A percentile compares a stretch with the other conserved stretches of the same genome.
phyloP scores from a whole-genome alignment of 495 filamentous ascomycete species.

The Cladorrhinum samala region DNA sequence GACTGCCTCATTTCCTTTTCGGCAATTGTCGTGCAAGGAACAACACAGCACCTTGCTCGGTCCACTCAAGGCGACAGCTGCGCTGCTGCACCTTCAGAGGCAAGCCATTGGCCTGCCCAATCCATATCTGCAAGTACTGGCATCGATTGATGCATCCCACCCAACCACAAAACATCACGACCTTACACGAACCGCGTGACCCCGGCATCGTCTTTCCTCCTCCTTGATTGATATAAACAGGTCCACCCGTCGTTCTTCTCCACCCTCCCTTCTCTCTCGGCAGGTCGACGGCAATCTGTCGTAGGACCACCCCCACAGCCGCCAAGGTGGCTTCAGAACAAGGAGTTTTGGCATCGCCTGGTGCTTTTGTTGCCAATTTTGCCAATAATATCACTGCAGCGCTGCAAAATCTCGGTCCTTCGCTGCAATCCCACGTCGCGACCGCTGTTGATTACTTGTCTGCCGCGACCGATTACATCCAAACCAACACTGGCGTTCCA shows the following conservation, averaged over 20 bases:
- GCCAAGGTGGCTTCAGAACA: slow-evolving; percentile 52
- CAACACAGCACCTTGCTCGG: slow-evolving; percentile 15
- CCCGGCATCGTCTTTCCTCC: neutral
- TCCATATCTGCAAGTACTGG: neutral
- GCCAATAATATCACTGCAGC: slow-evolving; percentile 36
- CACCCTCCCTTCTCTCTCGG: slow-evolving; percentile 9
- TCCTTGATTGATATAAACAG: neutral
- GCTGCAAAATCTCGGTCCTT: slow-evolving; percentile 33
- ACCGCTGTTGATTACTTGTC: slow-evolving; percentile 40
- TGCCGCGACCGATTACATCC: slow-evolving; percentile 50
- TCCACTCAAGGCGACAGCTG: slow-evolving; percentile 9
- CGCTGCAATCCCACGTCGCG: slow-evolving; percentile 44
- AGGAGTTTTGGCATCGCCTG: slow-evolving; percentile 43
- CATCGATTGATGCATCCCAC: neutral
- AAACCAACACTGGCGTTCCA: slow-evolving; percentile 41
- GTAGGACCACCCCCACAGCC: slow-evolving; percentile 33
- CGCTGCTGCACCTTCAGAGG: slow-evolving; percentile 4
- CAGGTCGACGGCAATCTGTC: slow-evolving; percentile 34
- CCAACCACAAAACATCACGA: neutral
- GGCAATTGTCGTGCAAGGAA: slow-evolving; percentile 14
- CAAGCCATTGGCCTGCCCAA: slow-evolving; percentile 19
- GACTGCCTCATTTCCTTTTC: slow-evolving; percentile 14
- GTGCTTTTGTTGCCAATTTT: slow-evolving; percentile 41
- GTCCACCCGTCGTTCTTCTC: neutral
- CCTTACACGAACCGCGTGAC: neutral